phyloP scores from a whole-genome alignment of 768 basidiomycete species.

The Cubamyces lactineus region DNA sequence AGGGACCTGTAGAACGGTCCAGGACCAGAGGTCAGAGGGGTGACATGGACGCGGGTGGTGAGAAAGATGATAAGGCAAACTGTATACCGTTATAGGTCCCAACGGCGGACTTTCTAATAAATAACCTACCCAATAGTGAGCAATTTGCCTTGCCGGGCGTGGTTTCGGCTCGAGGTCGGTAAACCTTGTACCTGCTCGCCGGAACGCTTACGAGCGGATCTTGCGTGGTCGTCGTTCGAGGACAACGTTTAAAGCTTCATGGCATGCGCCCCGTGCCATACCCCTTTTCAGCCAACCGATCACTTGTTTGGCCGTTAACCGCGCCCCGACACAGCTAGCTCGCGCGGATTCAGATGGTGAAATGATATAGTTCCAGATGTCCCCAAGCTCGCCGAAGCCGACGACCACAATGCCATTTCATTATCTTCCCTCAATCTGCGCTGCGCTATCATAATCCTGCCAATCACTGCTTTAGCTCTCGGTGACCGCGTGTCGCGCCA shows the following conservation, averaged over 20 bases:
- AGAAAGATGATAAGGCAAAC: slow-evolving; percentile 32
- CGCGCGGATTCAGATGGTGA: too few species aligned
- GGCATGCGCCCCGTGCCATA: slow-evolving; percentile 28
- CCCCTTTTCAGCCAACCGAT: slow-evolving; percentile 17
- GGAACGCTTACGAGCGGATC: slow-evolving; percentile 12
- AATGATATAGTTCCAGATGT: too few species aligned
- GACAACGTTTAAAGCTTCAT: slow-evolving; percentile 36
- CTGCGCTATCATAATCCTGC: background rate
- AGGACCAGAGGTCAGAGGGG: slow-evolving; percentile 8
- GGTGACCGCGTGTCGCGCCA: slow-evolving; percentile 5
- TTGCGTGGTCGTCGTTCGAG: slow-evolving; percentile 15
- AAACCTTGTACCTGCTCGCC: slow-evolving; percentile 10
- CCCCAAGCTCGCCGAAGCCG: too few species aligned
- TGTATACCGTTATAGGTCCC: slow-evolving; percentile 33
- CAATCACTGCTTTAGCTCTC: too few species aligned
- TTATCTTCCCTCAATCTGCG: slow-evolving; percentile 8
- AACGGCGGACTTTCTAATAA: slow-evolving; percentile 34
- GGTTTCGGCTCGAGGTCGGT: slow-evolving; percentile 5
- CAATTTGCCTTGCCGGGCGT: slow-evolving; percentile 18
- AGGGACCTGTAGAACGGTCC: slow-evolving; percentile 25
- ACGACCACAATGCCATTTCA: too few species aligned
- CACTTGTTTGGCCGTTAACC: slow-evolving; percentile 14
- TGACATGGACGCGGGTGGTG: slow-evolving; percentile 25
- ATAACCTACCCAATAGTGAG: slow-evolving; percentile 15
- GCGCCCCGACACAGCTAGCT: too few species aligned